Evolutionary conservation across 2,329 filamentous ascomycete genomes (phyloP), one percentile per base, ranked within the genome.

Genomic region (Aspergillus sp.): DNA sequence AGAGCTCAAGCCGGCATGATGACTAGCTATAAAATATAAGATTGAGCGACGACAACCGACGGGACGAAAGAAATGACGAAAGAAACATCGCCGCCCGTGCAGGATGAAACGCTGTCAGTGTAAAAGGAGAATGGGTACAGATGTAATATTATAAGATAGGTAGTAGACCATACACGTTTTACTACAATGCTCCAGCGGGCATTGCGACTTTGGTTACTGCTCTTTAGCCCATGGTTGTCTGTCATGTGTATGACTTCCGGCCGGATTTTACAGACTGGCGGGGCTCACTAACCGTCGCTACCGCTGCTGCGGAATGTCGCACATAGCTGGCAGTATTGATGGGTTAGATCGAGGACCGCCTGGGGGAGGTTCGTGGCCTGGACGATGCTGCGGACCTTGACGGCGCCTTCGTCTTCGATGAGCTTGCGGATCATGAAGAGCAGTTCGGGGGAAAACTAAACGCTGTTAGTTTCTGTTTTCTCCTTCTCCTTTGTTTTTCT

Each of bases 341-440:
- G 94, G 28, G 95, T 98, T 62, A 99, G 81, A 75, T 98, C 94
- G 58, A 98, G 84, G 45, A 99, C 93, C 62, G 91, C 89, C 79
- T 98, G 95, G 11, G 94, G 93, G 64, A 99, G 81, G 76, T 91
- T 97, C 3, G 94, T 98, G 1, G 94, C 93, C 79, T 99, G 95
- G 57, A 99, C 93, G 73, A 99, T 97, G 77, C 93, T 97, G 73
- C 95, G 87, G 58, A 99, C 91, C 80, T 99, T 99, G 77, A 99
- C 92, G 1, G 94, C 94, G 61, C 95, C 95, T 79, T 99, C 95
- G 68, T 97, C 93, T 79, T 98, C 95, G 74, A 99, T 99, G 68
- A 99, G 83, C 68, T 91, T 93, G 64, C 95, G 89, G 72, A 98
- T 91, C 3, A 91, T 90, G 77, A 89, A 92, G 57, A 99, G 85